phyloP scores from a whole-genome alignment of 352 stramenopile genomes.

The Globisporangium parvum region DNA sequence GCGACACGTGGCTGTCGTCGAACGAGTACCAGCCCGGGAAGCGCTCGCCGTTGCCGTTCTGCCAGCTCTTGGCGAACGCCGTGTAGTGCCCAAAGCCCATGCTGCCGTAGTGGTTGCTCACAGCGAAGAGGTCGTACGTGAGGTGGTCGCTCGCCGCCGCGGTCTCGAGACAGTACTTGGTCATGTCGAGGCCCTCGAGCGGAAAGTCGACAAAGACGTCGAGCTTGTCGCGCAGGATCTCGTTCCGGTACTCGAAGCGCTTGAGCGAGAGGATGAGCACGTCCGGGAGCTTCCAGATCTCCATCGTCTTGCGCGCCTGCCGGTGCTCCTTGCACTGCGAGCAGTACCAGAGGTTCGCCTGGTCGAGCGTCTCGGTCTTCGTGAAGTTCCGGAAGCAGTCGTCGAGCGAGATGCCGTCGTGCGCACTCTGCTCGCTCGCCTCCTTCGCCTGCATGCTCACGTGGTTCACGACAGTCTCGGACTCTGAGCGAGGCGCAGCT shows the following conservation, averaged over 20 bases:
- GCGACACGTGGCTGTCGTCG: conserved; percentile 73
- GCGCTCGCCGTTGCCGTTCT: conserved; percentile 40
- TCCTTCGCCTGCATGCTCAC: conserved; percentile 31
- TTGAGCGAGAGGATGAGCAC: conserved; percentile 86
- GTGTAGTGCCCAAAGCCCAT: conserved; percentile 91
- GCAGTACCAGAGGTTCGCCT: conserved; percentile 86
- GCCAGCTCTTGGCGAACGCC: conserved; percentile 72
- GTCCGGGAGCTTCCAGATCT: conserved; percentile 75
- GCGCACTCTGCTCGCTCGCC: conserved; percentile 8
- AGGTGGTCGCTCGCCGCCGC: conserved; percentile 29
- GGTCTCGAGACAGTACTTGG: conserved; percentile 66
- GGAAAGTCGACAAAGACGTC: conserved; percentile 86
- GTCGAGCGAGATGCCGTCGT: conserved; percentile 47
- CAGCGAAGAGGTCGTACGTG: conserved; percentile 83
- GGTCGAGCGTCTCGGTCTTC: conserved; percentile 70
- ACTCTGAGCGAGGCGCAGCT: conserved; percentile 33
- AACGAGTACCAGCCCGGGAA: conserved; percentile 81
- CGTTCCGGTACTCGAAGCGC: conserved; percentile 85
- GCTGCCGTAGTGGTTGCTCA: conserved; percentile 88
- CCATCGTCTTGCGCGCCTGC: conserved; percentile 74
- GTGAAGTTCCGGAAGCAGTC: conserved; percentile 87
- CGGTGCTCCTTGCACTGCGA: conserved; percentile 69
- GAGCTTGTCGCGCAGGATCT: conserved; percentile 79
- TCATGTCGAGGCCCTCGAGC: conserved; percentile 78
- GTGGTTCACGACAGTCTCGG: conserved; percentile 53